Base-by-base conservation (phyloP, 805 yeast species). In the Myxozyma melibiosi region DNA sequence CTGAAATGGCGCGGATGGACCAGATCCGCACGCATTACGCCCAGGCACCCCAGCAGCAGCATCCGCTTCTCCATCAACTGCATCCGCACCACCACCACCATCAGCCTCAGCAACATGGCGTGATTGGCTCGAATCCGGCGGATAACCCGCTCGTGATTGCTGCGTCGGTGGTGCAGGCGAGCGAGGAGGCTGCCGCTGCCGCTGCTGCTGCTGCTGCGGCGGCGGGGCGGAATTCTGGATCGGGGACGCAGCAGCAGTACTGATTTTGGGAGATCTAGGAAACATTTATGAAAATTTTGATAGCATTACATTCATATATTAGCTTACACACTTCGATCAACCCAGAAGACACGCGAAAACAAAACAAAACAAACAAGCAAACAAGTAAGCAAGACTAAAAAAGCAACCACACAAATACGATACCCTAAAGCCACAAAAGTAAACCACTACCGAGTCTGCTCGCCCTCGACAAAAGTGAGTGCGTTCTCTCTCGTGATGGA, bases 401-500 rank as follows among this genome's bases (percentile, higher is more conserved):
- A 8, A 22, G 6, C 13, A 33, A 34, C 33, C 14, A 34, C 40
- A 45, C 25, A 25, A 14, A 5, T 34, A 4, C 16, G 20, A 43
- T 6, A 6, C 28, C 9, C 20, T 16, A 14, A 14, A 14, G 4
- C 20, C 18, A 37, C 9, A 16, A 14, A 37, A 37, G 22, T n/a
- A 9, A 37, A n/a, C 18, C 38, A 31, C 28, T 42, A 59, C 9
- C 55, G 61, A 6, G 58, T 37, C 47, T 57, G 62, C 18, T 59
- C 55, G 4, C 66, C 65, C 30, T 86, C 94, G 16, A 92, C 85
- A 71, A 94, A 90, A n/a, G 82, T 78, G 63, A 89, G 71, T 2
- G 99, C 98, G 44, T 85, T 87, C 2, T 82, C 83, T 56, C 80
- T 79, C 24, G 80, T 76, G 55, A 92, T 88, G 57, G 85, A 88